Evolutionary conservation across 106 monocot genomes (phyloP).

Genomic region (Acorus calamus): DNA sequence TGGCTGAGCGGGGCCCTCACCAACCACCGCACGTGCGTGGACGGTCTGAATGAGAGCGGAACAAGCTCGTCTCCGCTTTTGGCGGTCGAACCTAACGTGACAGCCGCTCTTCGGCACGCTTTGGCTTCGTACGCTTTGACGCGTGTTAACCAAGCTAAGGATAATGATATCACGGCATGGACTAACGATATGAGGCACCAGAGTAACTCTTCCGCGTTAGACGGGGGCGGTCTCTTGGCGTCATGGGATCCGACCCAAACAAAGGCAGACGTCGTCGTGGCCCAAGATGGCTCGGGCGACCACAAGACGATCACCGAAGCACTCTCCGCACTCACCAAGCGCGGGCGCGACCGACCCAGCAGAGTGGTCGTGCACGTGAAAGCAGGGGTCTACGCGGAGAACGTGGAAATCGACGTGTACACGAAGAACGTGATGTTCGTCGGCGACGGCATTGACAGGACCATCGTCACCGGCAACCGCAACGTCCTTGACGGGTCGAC

Average conservation of each 20-base stretch:
- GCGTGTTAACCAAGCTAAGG: background rate
- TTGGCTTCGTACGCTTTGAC: conserved; percentile 9
- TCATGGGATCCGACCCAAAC: conserved; percentile 10
- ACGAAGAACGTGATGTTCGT: conserved; percentile 35
- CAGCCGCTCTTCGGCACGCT: conserved; percentile 4
- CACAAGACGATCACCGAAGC: conserved; percentile 40
- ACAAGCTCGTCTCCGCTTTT: background rate
- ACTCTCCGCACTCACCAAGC: conserved; percentile 11
- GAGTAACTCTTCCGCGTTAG: background rate
- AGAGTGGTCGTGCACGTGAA: conserved; percentile 27
- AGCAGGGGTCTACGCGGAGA: conserved; percentile 26
- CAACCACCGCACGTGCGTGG: conserved; percentile 23
- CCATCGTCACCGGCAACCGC: conserved; percentile 29
- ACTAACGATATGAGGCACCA: background rate
- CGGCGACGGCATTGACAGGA: conserved; percentile 43
- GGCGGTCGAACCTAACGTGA: background rate
- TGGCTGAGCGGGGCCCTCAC: conserved; percentile 37
- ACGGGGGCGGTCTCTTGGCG: conserved; percentile 9
- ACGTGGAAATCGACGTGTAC: conserved; percentile 17
- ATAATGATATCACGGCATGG: background rate
- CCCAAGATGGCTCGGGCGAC: conserved; percentile 36
- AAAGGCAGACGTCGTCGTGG: conserved; percentile 24
- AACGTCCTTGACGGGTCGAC: conserved; percentile 37
- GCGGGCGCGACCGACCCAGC: background rate
- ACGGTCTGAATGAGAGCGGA: conserved; percentile 9